phyloP scores from a whole-genome alignment of 176 grass and related monocot species.

The Eremochloa ophiuroides region DNA sequence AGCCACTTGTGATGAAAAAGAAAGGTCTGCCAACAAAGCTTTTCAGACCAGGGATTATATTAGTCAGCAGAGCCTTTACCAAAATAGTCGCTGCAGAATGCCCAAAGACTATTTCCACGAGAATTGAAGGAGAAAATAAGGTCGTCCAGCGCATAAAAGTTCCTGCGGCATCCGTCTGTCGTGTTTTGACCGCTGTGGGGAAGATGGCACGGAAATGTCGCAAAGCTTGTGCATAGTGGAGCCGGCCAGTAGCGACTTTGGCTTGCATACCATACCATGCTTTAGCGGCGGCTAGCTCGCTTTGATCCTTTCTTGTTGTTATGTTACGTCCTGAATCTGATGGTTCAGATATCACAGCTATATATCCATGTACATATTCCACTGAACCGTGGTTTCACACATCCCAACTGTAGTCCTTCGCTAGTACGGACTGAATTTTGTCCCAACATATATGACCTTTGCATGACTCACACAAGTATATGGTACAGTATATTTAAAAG shows the following conservation, averaged over 20 bases:
- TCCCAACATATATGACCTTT: not conserved
- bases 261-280: not conserved
- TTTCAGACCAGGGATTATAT: not conserved
- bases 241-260: constrained; percentile 19
- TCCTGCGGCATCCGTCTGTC: constrained; percentile 13
- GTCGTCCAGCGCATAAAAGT: constrained; percentile 9
- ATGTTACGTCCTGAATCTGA: not conserved
- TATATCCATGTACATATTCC: constrained; percentile 18
- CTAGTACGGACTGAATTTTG: not conserved
- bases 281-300: not conserved
- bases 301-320: not conserved
- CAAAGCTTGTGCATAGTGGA: constrained; percentile 42
- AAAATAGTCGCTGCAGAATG: constrained; percentile 22
- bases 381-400: constrained; percentile 15
- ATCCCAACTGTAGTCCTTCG: not conserved
- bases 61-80: not conserved
- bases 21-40: not conserved
- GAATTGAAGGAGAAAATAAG: constrained; percentile 32
- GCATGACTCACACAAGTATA: not conserved
- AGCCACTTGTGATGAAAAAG: constrained; percentile 9
- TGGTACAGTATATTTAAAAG: not conserved
- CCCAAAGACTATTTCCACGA: not conserved
- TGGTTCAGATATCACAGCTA: not conserved
- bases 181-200: constrained; percentile 25
- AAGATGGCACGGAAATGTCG: constrained; percentile 9